phyloP scores from a whole-genome alignment of 129 eudicot species.

The Rutidosis leptorrhynchoides region DNA sequence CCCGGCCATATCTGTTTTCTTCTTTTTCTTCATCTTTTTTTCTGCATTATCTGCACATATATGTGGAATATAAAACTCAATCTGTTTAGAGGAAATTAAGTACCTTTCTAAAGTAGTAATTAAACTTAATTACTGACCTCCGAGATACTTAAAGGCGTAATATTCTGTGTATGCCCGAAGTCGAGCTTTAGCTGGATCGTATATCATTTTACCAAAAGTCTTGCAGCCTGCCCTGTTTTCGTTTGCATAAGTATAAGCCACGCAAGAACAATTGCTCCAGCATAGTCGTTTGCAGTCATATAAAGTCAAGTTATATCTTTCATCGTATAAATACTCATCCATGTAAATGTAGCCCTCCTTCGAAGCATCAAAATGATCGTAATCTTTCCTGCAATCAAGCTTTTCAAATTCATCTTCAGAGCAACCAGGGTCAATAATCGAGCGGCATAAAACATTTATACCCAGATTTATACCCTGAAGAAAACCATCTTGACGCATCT shows the following conservation, averaged over 20 bases:
- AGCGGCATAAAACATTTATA: neutral
- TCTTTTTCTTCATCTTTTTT: neutral
- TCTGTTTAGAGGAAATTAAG: too few species aligned
- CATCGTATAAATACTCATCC: constrained; percentile 24
- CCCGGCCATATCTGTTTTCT: too few species aligned
- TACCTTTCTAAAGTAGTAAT: too few species aligned
- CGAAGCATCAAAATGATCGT: neutral
- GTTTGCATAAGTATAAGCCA: constrained; percentile 29
- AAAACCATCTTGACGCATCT: neutral
- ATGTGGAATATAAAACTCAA: neutral
- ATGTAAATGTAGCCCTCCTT: neutral
- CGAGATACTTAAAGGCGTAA: neutral
- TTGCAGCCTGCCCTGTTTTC: constrained; percentile 35
- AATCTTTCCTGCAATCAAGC: constrained; percentile 33
- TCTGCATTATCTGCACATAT: neutral
- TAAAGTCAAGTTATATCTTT: constrained; percentile 26
- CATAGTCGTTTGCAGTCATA: constrained; percentile 39
- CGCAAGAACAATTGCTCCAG: constrained; percentile 35
- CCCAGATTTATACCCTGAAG: too few species aligned
- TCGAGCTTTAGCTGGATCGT: neutral
- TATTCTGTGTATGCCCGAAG: neutral
- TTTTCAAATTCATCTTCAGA: constrained; percentile 17
- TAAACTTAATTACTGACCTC: too few species aligned
- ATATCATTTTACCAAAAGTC: constrained; percentile 18
- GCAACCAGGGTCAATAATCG: constrained; percentile 22